Evolutionary conservation across 202 grass and related monocot genomes (phyloP).

Genomic region (Setaria viridis): DNA sequence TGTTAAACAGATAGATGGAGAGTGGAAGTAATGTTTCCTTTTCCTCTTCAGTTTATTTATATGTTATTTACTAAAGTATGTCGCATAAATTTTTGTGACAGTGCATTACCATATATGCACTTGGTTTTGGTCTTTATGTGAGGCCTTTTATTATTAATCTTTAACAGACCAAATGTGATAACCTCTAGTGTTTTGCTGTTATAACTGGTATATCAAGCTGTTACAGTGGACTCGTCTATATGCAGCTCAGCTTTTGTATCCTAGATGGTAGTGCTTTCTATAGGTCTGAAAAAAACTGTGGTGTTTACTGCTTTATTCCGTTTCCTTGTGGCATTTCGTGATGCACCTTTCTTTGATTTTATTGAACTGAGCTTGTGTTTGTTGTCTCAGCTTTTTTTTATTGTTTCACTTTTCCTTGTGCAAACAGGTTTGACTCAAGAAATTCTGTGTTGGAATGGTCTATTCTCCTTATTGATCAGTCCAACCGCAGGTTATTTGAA

Average conservation of each 20-base stretch:
- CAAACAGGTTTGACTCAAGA: conserved; percentile 78
- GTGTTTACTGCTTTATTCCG: background rate
- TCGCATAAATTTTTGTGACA: background rate
- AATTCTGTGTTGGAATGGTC: conserved; percentile 86
- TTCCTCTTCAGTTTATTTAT: conserved; percentile 40
- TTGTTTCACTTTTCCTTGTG: conserved; percentile 23
- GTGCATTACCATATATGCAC: conserved; percentile 22
- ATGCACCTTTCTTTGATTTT: background rate
- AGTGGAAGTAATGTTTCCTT: conserved; percentile 81
- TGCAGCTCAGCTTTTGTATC: background rate
- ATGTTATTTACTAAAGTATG: conserved; percentile 16
- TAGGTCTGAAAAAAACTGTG: background rate
- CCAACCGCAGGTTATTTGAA: conserved; percentile 72
- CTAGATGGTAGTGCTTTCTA: background rate
- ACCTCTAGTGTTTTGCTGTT: background rate
- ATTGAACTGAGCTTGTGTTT: background rate
- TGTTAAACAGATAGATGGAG: conserved; percentile 92
- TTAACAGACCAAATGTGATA: background rate
- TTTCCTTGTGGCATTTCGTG: background rate
- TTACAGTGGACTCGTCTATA: background rate
- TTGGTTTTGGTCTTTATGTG: background rate
- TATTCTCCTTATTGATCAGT: conserved; percentile 88
- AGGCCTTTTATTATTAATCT: background rate
- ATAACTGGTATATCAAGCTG: conserved; percentile 3
- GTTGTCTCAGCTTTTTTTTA: conserved; percentile 8